phyloP scores from a whole-genome alignment of 2,329 filamentous ascomycete species.

The Aschersonia sp. region DNA sequence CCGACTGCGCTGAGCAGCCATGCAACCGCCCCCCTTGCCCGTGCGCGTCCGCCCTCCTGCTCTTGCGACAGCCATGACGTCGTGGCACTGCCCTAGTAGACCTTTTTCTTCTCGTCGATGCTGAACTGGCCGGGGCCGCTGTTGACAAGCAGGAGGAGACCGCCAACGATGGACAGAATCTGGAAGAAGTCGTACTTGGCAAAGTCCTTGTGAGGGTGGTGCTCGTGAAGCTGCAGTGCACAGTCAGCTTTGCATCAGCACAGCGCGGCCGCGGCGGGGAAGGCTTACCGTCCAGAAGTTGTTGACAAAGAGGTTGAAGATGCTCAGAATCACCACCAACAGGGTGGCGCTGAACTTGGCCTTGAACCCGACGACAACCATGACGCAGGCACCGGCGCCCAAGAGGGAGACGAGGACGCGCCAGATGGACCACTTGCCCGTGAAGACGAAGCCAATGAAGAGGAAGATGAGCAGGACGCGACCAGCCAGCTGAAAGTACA shows the following conservation, averaged over 20 bases:
- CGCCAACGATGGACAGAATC: slow-evolving; percentile 94
- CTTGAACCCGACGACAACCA: slow-evolving; percentile 99
- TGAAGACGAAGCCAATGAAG: slow-evolving; percentile 92
- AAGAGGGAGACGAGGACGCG: slow-evolving; percentile 72
- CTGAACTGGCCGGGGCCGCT: slow-evolving; percentile 95
- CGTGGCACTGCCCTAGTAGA: slow-evolving; percentile 48
- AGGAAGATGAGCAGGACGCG: slow-evolving; percentile 94
- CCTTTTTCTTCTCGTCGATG: slow-evolving; percentile 99
- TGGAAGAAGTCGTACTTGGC: slow-evolving; percentile 99
- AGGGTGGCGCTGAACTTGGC: slow-evolving; percentile 97
- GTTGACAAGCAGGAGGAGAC: slow-evolving; percentile 92
- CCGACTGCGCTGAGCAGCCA: too few relatives aligned
- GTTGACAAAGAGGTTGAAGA: slow-evolving; percentile 96
- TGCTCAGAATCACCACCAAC: slow-evolving; percentile 82
- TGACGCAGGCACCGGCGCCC: slow-evolving; percentile 82
- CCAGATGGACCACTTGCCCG: slow-evolving; percentile 83
- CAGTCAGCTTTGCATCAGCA: background rate
- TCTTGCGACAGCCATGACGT: too few relatives aligned
- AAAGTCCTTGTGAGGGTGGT: slow-evolving; percentile 99
- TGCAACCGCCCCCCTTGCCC: too few relatives aligned
- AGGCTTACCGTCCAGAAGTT: slow-evolving; percentile 95
- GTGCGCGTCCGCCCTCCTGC: too few relatives aligned
- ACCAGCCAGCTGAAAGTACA: slow-evolving; percentile 98
- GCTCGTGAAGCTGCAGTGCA: slow-evolving; percentile 63
- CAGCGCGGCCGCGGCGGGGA: background rate